These are phyloP conservation scores for Coemansia sp. DNA, from an alignment of 192 early-diverging fungal species.

Conservation along the genomic window DNA sequence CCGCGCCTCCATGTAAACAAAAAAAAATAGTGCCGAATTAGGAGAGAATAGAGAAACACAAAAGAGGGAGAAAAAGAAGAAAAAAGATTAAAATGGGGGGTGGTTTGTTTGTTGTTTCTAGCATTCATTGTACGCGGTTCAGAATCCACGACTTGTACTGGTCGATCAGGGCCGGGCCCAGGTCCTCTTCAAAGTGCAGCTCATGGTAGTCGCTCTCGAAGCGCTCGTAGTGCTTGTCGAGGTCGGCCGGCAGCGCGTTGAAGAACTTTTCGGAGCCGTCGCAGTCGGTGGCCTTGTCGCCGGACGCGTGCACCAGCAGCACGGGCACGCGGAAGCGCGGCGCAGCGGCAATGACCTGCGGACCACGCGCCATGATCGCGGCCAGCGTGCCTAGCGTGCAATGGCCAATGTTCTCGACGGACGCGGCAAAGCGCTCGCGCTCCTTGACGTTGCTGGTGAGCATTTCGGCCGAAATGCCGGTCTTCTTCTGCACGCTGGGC, in stretches of 20 bases:
- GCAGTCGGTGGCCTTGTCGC: slow-evolving; percentile 40
- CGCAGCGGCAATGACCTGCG: slow-evolving; percentile 14
- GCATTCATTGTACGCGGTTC: slow-evolving; percentile 6
- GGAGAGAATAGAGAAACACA: not conserved
- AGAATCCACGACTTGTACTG: slow-evolving; percentile 44
- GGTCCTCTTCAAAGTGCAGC: slow-evolving; percentile 44
- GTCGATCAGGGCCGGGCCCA: slow-evolving; percentile 24
- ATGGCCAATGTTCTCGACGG: slow-evolving; percentile 24
- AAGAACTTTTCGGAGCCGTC: slow-evolving; percentile 31
- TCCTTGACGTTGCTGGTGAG: slow-evolving; percentile 41
- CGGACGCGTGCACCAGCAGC: slow-evolving; percentile 39
- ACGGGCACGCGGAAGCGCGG: slow-evolving; percentile 28
- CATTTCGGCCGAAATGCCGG: slow-evolving; percentile 29
- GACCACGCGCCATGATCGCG: slow-evolving; percentile 25
- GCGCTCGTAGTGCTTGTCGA: slow-evolving; percentile 48
- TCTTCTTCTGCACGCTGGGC: slow-evolving; percentile 33
- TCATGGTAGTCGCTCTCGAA: slow-evolving; percentile 44
- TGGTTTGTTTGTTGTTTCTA: not conserved
- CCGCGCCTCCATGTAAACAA: not conserved
- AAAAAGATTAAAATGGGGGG: not conserved
- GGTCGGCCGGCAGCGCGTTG: slow-evolving; percentile 19
- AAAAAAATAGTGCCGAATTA: not conserved
- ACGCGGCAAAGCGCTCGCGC: slow-evolving; percentile 24
- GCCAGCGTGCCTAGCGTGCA: slow-evolving; percentile 35
- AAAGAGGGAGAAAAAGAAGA: not conserved